Percentiles rank a stretch among this genome's conserved stretches.
phyloP scores from a whole-genome alignment of 2,329 filamentous ascomycete species.

The Clonostachys rhizophaga region DNA sequence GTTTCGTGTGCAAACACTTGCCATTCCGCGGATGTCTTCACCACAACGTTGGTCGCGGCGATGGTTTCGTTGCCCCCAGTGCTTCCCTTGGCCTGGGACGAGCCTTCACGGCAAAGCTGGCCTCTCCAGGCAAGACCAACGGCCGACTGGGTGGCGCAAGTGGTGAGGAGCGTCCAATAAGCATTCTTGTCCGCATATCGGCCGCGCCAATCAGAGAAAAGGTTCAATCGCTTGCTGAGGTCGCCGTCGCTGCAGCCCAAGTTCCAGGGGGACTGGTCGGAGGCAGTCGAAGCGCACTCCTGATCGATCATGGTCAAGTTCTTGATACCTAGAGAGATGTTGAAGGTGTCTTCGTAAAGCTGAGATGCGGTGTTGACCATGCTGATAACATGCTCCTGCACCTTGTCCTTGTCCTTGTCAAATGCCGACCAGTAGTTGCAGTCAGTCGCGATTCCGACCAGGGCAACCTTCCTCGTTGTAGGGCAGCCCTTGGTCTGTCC shows the following conservation, averaged over 20 bases:
- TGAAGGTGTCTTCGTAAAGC: conserved; percentile 87
- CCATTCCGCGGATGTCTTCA: conserved; percentile 81
- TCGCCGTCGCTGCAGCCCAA: conserved; percentile 59
- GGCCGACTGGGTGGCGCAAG: conserved; percentile 74
- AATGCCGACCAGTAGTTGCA: conserved; percentile 81
- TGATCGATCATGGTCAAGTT: conserved; percentile 76
- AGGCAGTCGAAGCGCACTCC: conserved; percentile 67
- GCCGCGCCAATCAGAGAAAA: conserved; percentile 88
- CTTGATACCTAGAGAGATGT: conserved; percentile 85
- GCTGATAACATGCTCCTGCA: conserved; percentile 71
- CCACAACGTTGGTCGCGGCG: conserved; percentile 83
- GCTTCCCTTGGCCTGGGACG: conserved; percentile 43
- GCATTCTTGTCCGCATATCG: conserved; percentile 74
- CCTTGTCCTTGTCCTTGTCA: conserved; percentile 52
- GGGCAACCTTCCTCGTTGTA: conserved; percentile 81
- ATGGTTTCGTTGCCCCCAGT: conserved; percentile 62
- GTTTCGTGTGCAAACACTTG: conserved; percentile 94
- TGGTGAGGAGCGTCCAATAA: conserved; percentile 87
- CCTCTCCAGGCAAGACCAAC: conserved; percentile 93
- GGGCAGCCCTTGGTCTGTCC: conserved; percentile 83
- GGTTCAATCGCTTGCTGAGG: conserved; percentile 75
- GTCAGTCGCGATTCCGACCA: conserved; percentile 89
- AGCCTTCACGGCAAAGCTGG: conserved; percentile 67
- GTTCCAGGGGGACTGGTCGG: conserved; percentile 76
- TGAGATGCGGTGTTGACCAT: conserved; percentile 84